Base-by-base conservation (phyloP, 2,329 filamentous ascomycete genomes). In the Cladosporium austrohemisphaericum region DNA sequence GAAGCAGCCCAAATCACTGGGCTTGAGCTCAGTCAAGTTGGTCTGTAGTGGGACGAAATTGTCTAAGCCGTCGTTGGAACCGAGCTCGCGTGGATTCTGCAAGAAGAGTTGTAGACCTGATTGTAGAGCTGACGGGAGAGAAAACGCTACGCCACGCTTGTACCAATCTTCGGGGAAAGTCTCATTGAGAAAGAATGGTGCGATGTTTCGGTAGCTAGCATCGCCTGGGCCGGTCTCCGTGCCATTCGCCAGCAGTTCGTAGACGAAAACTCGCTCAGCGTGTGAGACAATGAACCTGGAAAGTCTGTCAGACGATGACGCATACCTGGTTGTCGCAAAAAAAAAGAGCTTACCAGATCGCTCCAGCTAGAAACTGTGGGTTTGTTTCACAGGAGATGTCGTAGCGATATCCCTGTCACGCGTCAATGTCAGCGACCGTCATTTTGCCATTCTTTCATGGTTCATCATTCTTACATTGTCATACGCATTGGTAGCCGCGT, bases 101-200 rank as follows among this genome's bases (percentile, higher is more conserved):
- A 54, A 29, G 52, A 53, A 11, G 47, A 46, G 37, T 59, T 49
- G 6, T 60, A 52, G 20, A 41, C 54, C 16, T 47, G 55, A 31
- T 56, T 57, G 38, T 61, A 56, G 14, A 13, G 58, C 57, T 29
- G 29, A 44, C 3, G 44, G 52, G 25, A 62, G 60, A 23, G 52
- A 35, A 47, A 57, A 61, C 7, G 60, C 50, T 6, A 46, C 53
- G 1, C 50, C 40, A 32, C 58, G 55, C 23, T 54, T 52, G 55
- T 51, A 61, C 60, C 60, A 62, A 9, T 55, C 32, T 1, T 37
- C 11, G 4, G 60, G 60, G 52, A 62, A 63, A 20, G 58, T 62
- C 48, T 63, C 60, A 53, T 63, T 62, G 14, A 62, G 46, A 52
- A 60, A 62, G 53, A 63, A 62, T 9, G 60, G 60, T 18, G 55